phyloP scores from a whole-genome alignment of 371 early-diverging fungal genomes.

The Batrachochytrium dendrobatidis region DNA sequence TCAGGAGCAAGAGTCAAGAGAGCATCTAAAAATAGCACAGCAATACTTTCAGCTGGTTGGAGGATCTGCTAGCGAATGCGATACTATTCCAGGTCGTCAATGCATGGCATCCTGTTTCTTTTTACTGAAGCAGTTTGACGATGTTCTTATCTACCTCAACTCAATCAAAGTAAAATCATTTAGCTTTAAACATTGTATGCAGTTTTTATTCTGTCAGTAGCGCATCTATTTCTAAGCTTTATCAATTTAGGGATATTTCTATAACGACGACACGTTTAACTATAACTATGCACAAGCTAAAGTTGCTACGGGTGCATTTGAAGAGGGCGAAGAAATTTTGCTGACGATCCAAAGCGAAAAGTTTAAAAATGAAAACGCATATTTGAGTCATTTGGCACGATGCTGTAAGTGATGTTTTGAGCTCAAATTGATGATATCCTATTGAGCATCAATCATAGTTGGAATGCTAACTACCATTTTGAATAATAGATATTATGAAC shows the following conservation, averaged over 20 bases:
- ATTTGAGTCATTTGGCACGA: constrained; percentile 42
- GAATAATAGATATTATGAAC: constrained; percentile 43
- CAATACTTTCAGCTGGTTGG: constrained; percentile 54
- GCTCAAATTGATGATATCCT: not conserved
- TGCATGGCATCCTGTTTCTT: constrained; percentile 53
- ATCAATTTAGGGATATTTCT: constrained; percentile 46
- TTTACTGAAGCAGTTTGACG: constrained; percentile 46
- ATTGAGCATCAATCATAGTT: not conserved
- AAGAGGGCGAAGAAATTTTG: constrained; percentile 46
- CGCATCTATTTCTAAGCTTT: not conserved
- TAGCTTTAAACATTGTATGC: not conserved
- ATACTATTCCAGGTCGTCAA: constrained; percentile 52
- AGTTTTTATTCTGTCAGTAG: not conserved
- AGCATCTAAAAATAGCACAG: constrained; percentile 50
- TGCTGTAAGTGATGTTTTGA: constrained; percentile 38
- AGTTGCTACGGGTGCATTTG: constrained; percentile 41
- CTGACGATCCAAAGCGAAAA: constrained; percentile 43
- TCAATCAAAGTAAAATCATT: constrained; percentile 46
- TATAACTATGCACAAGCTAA: constrained; percentile 50
- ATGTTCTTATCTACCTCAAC: constrained; percentile 47
- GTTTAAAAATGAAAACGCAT: constrained; percentile 43
- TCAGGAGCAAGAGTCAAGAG: constrained; percentile 46
- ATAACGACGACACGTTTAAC: constrained; percentile 53
- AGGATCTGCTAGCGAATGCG: constrained; percentile 46
- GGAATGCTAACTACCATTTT: not conserved